These are phyloP conservation scores for Conticribra weissflogii DNA, from an alignment of 108 stramenopile species.

Conservation along the genomic window DNA sequence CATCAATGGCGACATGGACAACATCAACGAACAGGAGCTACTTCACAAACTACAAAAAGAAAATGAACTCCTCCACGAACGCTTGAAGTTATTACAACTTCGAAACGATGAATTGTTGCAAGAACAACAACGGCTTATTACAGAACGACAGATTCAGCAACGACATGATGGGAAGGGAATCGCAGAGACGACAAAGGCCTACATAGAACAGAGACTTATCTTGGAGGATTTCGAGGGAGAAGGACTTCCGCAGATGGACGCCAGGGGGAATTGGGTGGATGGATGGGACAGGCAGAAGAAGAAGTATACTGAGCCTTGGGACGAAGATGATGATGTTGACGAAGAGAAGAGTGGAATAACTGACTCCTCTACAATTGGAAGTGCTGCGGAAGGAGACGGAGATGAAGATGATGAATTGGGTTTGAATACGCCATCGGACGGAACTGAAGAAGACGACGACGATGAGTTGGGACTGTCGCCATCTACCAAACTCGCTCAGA, in stretches of 20 bases:
- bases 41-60: constrained; percentile 10
- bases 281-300: constrained; percentile 28
- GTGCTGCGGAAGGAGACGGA: constrained; percentile 2
- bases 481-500: not conserved
- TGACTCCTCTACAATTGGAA: not conserved
- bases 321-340: constrained; percentile 4
- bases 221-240: constrained; percentile 74
- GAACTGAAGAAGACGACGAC: not conserved
- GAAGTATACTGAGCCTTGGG: constrained; percentile 35
- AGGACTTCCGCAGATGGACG: constrained; percentile 26
- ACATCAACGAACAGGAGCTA: too few species aligned
- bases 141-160: constrained; percentile 7
- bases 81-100: constrained; percentile 27
- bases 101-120: constrained; percentile 33
- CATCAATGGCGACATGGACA: too few species aligned
- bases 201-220: constrained; percentile 37
- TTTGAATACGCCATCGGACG: constrained; percentile 1
- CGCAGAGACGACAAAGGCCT: not conserved
- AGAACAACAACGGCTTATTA: not conserved
- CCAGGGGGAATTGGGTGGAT: constrained; percentile 28
- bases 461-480: not conserved
- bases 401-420: constrained; percentile 33
- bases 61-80: constrained; percentile 23
- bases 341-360: constrained; percentile 15
- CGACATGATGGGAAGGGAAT: not conserved